phyloP scores from a whole-genome alignment of 352 stramenopile genomes.

The Phytopythium montanum region DNA sequence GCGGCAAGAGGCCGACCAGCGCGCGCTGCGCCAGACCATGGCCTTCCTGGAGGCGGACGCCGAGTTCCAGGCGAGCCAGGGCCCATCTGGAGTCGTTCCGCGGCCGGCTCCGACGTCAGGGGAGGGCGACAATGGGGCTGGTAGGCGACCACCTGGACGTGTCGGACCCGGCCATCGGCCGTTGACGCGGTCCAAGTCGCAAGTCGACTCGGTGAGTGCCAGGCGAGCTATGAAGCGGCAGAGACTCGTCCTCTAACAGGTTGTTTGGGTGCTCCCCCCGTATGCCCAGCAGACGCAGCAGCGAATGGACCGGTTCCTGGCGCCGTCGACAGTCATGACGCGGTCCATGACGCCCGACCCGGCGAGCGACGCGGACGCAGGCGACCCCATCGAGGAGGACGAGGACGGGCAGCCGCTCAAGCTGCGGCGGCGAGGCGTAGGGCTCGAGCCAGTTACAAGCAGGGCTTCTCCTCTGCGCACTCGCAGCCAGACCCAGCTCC shows the following conservation, averaged over 20 bases:
- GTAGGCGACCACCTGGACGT: too few species aligned
- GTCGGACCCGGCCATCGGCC: slow-evolving; percentile 8
- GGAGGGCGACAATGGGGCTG: too few species aligned
- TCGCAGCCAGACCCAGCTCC: slow-evolving; percentile 1
- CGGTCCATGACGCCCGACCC: slow-evolving; percentile 7
- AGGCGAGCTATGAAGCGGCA: background rate
- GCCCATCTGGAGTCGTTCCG: too few species aligned
- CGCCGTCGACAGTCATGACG: slow-evolving; percentile 3
- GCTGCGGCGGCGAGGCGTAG: background rate
- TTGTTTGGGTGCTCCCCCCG: background rate
- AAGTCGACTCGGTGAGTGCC: slow-evolving; percentile 7
- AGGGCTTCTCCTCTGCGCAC: background rate
- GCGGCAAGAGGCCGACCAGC: slow-evolving; percentile 27
- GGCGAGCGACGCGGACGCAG: background rate
- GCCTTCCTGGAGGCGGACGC: slow-evolving; percentile 47
- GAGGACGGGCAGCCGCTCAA: slow-evolving; percentile 1
- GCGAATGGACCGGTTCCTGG: slow-evolving; percentile 41
- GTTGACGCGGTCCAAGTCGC: slow-evolving; percentile 20
- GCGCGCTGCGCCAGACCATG: slow-evolving; percentile 46
- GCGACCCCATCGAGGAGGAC: background rate
- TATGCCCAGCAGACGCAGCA: slow-evolving; percentile 41
- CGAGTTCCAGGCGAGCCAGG: slow-evolving; percentile 27
- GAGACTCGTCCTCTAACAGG: background rate
- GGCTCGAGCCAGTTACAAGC: background rate
- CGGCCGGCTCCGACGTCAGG: background rate